phyloP scores from a whole-genome alignment of 768 basidiomycete genomes.

The Strobilomyces echinocephalus region DNA sequence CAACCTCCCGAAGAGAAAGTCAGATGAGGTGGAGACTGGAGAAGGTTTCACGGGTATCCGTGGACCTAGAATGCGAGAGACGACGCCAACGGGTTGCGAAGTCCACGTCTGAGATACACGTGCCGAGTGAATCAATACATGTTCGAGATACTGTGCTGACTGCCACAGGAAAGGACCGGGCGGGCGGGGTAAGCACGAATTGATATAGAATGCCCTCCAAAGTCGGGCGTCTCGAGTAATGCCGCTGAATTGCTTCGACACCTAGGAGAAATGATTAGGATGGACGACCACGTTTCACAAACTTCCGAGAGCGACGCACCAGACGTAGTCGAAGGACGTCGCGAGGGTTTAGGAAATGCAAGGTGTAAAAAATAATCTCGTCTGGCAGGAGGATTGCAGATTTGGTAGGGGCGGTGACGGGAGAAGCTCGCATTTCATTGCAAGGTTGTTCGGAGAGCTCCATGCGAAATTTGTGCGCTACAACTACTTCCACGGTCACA shows the following conservation, averaged over 20 bases:
- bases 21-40: slow-evolving; percentile 14
- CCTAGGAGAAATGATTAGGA: slow-evolving; percentile 10
- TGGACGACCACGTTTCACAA: neutral
- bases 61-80: slow-evolving; percentile 14
- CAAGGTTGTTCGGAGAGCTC: neutral
- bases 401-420: neutral
- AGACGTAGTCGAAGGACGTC: slow-evolving; percentile 16
- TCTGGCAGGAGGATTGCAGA: slow-evolving; percentile 10
- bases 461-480: neutral
- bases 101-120: slow-evolving; percentile 20
- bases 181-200: slow-evolving; percentile 16
- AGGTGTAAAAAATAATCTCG: slow-evolving; percentile 15
- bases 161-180: slow-evolving; percentile 23
- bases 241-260: slow-evolving; percentile 15
- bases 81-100: slow-evolving; percentile 7
- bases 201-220: slow-evolving; percentile 17
- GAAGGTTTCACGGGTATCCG: slow-evolving; percentile 11
- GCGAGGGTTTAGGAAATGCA: slow-evolving; percentile 12
- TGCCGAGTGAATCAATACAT: slow-evolving; percentile 13
- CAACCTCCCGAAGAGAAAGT: slow-evolving; percentile 23
- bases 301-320: slow-evolving; percentile 4
- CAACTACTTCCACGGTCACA: neutral
- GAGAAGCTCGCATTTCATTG: slow-evolving; percentile 10
- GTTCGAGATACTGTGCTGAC: slow-evolving; percentile 17
- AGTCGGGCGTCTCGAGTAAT: slow-evolving; percentile 15